Evolutionary conservation across 2,329 filamentous ascomycete genomes (phyloP), one percentile per base, ranked within the genome.

Genomic region (Herpomyces periplanetae): DNA sequence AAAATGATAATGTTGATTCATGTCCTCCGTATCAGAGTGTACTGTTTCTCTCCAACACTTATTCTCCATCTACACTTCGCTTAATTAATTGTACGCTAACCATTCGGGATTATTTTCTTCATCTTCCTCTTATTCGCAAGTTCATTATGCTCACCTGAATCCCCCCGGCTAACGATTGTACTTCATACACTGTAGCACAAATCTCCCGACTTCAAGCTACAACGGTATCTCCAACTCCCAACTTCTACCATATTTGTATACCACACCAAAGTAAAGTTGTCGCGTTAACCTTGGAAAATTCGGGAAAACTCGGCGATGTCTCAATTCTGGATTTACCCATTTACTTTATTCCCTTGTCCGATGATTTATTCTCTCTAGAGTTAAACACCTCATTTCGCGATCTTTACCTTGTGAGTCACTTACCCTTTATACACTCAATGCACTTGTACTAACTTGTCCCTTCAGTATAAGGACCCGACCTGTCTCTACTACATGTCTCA

Each of bases 201-300:
- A n/a, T n/a, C n/a, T n/a, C n/a, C n/a, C n/a, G n/a, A n/a, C n/a
- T n/a, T n/a, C n/a, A n/a, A 66, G 24, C 47, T 91, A 23, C 68
- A 75, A 31, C 63, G 62, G 32, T 69, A 80, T 37, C 73, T 64
- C 34, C 63, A 69, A 31, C 66, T 61, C 17, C 66, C 50, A 75
- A 96, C 30, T 87, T 91, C 35, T 75, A 73, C 26, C 63, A 96
- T 29, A 75, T 88, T 35, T 91, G 80, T 66, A 65, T 85, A 16
- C 75, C 84, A 4, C 58, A 80, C 22, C 63, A 80, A 25, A 91
- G 80, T 3, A 46, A 85, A 21, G 62, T 91, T 21, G 80, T 69
- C 28, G 71, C 91, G 35, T 61, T 71, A 34, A 52, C 91, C 18
- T 48, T 96, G 15, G 80, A 96, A 38, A 71, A 87, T 33, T 63